Conservation (phyloP, 2,329 filamentous ascomycete genomes). For the Graphiopsis chlorocephala region DNA sequence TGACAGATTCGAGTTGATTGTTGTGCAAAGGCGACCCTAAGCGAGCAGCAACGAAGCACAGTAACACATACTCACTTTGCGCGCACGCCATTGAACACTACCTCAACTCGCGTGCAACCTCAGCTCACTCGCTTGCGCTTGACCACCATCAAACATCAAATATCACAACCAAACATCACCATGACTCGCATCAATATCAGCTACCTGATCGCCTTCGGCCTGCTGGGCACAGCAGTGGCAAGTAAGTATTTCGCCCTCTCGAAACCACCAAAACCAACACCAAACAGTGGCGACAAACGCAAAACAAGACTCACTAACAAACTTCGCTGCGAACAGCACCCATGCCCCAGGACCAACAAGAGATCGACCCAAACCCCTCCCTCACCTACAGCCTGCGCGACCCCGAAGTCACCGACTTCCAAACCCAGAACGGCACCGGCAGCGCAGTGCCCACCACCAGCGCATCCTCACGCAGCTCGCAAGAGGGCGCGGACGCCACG, state of each 20-base stretch:
- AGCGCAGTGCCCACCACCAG: not conserved
- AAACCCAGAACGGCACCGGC: conserved; percentile 7
- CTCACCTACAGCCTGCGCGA: conserved; percentile 14
- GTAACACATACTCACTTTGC: not conserved
- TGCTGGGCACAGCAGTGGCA: conserved; percentile 1
- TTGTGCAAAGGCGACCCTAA: not conserved
- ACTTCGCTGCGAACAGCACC: not conserved
- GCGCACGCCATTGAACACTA: conserved; percentile 1
- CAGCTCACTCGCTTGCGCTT: not conserved
- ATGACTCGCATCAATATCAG: conserved; percentile 2
- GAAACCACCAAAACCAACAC: not conserved
- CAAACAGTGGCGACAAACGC: not conserved
- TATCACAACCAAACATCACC: not conserved
- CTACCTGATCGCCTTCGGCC: not conserved
- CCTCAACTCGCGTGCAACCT: not conserved
- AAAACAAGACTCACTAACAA: not conserved
- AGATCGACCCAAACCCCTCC: conserved; percentile 10
- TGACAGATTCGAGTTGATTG: not conserved
- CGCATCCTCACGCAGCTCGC: not conserved
- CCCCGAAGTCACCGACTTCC: conserved; percentile 9
- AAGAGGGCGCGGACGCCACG: not conserved
- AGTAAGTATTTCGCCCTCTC: not conserved
- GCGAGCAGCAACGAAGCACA: not conserved
- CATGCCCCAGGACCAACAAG: not conserved
- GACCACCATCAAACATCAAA: not conserved